phyloP scores from a whole-genome alignment of 805 yeast genomes.

The Nakazawaea molendinolei region DNA sequence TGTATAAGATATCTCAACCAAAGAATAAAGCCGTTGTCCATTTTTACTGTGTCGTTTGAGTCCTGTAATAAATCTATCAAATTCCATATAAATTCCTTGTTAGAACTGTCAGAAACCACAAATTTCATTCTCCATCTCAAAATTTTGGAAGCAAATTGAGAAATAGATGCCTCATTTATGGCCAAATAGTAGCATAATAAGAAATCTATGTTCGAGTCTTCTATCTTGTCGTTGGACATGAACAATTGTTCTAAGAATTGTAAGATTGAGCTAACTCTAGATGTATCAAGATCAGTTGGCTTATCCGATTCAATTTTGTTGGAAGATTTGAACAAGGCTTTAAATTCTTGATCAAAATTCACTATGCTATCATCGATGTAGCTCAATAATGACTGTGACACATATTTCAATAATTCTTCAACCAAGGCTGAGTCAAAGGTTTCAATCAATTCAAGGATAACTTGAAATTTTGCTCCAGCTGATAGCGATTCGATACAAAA shows the following conservation, averaged over 20 bases:
- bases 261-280: constrained; percentile 20
- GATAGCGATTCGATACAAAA: constrained; percentile 1
- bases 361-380: constrained; percentile 2
- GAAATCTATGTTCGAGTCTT: constrained; percentile 14
- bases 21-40: constrained; percentile 40
- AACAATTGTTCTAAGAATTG: constrained; percentile 31
- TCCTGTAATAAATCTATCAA: constrained; percentile 30
- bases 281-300: too few relatives aligned
- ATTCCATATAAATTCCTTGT: constrained; percentile 38
- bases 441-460: neutral
- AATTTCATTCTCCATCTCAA: constrained; percentile 48
- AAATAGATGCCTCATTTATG: constrained; percentile 29
- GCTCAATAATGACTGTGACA: neutral
- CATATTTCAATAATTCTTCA: neutral
- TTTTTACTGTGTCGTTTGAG: constrained; percentile 20
- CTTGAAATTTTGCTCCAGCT: neutral
- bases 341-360: constrained; percentile 1
- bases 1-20: constrained; percentile 48
- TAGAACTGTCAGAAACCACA: constrained; percentile 19
- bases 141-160: constrained; percentile 30
- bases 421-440: neutral
- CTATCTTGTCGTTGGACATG: constrained; percentile 18
- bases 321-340: neutral
- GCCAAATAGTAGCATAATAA: constrained; percentile 30
- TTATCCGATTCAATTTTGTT: too few relatives aligned